Base-by-base conservation (phyloP, 257 asterid genomes). In the Lithospermum erythrorhizon region DNA sequence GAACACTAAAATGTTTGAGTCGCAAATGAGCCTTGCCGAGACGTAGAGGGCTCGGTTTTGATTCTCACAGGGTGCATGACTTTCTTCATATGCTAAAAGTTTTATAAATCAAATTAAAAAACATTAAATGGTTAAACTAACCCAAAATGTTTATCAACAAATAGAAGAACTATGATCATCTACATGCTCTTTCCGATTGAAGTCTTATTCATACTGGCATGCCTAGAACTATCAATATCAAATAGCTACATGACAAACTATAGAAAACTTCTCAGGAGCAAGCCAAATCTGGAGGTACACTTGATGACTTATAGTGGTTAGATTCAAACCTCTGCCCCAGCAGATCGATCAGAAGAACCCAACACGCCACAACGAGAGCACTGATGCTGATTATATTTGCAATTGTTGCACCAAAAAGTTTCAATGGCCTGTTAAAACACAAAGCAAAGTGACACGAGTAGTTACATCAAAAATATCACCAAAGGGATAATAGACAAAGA, bases 301-400 rank as follows among this genome's bases (percentile, higher is more conserved):
- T 54, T 15, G 23, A 19, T 41, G 25, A 37, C 24, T 13, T 35
- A 53, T 29, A 45, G 69, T 59, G 62, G 37, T 57, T 55, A 73
- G 59, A 68, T 61, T 57, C 70, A 57, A 61, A 86, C 95, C 89
- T 83, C 79, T 14, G 87, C 75, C 37, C 80, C 83, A 59, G 68
- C 73, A 68, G 77, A 74, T 78, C 61, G 80, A 68, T 86, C 81
- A 35, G 95, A 86, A 73, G 70, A 75, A 20, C 95, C 93, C 75
- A 83, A 69, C 70, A 32, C 64, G 63, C 95, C 89, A 76, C 93
- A 86, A 64, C 71, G 75, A 66, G 71, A 83, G 75, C 95, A 83
- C 61, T 83, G 93, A 69, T 86, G 95, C 55, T 10, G 71, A 65
- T 82, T 82, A 72, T 81, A 68, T 70, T 71, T 72, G 72, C 95